These are phyloP conservation scores for Globisporangium parvum DNA, from an alignment of 352 stramenopile species.

Conservation along the genomic window DNA sequence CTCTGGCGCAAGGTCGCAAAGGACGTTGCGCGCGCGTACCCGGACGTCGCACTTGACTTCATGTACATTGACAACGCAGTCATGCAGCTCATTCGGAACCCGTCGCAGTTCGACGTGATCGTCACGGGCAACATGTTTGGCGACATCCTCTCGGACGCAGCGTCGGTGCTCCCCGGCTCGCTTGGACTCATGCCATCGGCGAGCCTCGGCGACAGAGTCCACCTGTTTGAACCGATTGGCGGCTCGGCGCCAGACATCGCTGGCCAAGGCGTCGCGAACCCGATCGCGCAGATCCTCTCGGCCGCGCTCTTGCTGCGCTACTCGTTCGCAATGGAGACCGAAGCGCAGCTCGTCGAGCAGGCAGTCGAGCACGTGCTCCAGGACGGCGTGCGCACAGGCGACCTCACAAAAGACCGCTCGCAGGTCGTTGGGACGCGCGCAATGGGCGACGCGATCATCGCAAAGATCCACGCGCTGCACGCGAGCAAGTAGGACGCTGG, in stretches of 20 bases:
- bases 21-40: slow-evolving; percentile 87
- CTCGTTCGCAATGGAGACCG: slow-evolving; percentile 78
- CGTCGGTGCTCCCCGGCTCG: slow-evolving; percentile 96
- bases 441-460: slow-evolving; percentile 79
- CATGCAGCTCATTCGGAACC: slow-evolving; percentile 98
- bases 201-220: slow-evolving; percentile 86
- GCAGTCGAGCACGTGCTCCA: slow-evolving; percentile 82
- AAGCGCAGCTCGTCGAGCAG: slow-evolving; percentile 75
- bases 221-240: slow-evolving; percentile 98
- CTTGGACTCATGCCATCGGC: slow-evolving; percentile 98
- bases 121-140: slow-evolving; percentile 99
- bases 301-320: slow-evolving; percentile 97
- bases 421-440: slow-evolving; percentile 55
- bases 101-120: slow-evolving; percentile 99
- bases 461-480: slow-evolving; percentile 63
- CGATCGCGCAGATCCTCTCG: slow-evolving; percentile 97
- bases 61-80: slow-evolving; percentile 99
- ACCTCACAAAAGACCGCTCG: slow-evolving; percentile 62
- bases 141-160: slow-evolving; percentile 98
- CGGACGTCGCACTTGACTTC: slow-evolving; percentile 93
- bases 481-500: background rate
- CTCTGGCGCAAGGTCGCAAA: slow-evolving; percentile 92
- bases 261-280: slow-evolving; percentile 95
- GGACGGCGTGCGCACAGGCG: slow-evolving; percentile 79
- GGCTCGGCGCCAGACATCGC: slow-evolving; percentile 98